A percentile compares a stretch with the other conserved stretches of the same genome.
These are phyloP conservation scores for Vitellaria paradoxa DNA, from an alignment of 179 eudicot species.

Conservation along the genomic window DNA sequence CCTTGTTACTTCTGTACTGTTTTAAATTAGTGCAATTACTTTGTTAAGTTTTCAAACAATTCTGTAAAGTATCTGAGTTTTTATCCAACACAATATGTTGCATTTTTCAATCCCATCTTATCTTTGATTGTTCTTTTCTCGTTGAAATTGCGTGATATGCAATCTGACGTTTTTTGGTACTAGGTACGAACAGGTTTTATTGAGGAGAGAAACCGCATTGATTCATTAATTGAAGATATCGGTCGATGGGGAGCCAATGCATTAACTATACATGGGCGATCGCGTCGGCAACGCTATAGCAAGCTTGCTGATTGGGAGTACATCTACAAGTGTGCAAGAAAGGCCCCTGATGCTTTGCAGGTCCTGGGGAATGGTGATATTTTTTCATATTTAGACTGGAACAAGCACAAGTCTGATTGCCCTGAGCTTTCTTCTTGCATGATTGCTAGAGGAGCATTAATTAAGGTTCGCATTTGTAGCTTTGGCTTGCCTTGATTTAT, in stretches of 20 bases:
- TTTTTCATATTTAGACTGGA: slow-evolving; percentile 88
- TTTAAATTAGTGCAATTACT: too few relatives aligned
- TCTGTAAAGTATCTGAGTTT: too few relatives aligned
- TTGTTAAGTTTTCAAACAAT: too few relatives aligned
- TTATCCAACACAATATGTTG: too few relatives aligned
- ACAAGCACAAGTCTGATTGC: slow-evolving; percentile 68
- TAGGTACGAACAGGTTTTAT: slow-evolving; percentile 90
- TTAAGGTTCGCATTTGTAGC: slow-evolving; percentile 55
- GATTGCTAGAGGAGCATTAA: slow-evolving; percentile 94
- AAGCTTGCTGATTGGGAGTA: slow-evolving; percentile 97
- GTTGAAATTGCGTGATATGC: neutral
- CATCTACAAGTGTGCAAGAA: slow-evolving; percentile 60
- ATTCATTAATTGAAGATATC: slow-evolving; percentile 68
- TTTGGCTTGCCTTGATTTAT: neutral
- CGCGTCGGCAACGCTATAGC: slow-evolving; percentile 97
- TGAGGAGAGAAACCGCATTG: slow-evolving; percentile 86
- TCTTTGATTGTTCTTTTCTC: neutral
- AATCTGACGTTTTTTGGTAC: neutral
- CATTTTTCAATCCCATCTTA: neutral
- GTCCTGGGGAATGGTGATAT: slow-evolving; percentile 95
- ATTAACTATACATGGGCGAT: slow-evolving; percentile 85
- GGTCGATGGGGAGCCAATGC: slow-evolving; percentile 93
- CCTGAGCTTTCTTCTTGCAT: slow-evolving; percentile 88
- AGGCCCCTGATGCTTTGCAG: slow-evolving; percentile 63
- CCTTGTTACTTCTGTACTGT: too few relatives aligned